phyloP scores from a whole-genome alignment of 345 rosid species.

The Hibiscus tridactylites region DNA sequence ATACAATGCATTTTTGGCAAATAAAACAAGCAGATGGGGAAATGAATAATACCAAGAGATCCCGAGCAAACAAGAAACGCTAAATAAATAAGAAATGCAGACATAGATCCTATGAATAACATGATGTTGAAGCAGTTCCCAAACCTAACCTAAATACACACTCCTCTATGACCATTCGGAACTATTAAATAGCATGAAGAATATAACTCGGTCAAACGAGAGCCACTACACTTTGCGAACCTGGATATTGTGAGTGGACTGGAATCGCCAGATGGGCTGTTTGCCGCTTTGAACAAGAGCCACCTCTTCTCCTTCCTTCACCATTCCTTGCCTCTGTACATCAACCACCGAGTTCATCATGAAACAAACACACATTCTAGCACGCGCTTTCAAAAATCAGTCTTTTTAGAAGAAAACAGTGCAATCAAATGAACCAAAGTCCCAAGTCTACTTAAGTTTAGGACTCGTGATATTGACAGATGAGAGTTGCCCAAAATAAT shows the following conservation, averaged over 20 bases:
- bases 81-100: background rate
- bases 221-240: constrained; percentile 65
- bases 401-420: background rate
- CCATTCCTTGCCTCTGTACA: constrained; percentile 87
- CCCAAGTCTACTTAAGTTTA: background rate
- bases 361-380: background rate
- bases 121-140: background rate
- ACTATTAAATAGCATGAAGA: background rate
- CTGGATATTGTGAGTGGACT: constrained; percentile 93
- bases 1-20: too few species aligned
- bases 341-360: background rate
- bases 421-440: background rate
- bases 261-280: constrained; percentile 94
- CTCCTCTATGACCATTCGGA: background rate
- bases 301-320: constrained; percentile 89
- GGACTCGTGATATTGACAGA: background rate
- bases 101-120: background rate
- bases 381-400: background rate
- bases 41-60: background rate
- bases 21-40: too few species aligned
- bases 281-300: constrained; percentile 89
- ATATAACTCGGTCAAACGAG: background rate
- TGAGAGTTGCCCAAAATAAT: too few species aligned
- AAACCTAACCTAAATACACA: background rate
- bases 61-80: background rate